Evolutionary conservation across 2,329 filamentous ascomycete species (phyloP), one percentile per base, ranked within the genome.

Genomic region (Ophiostoma sp.): DNA sequence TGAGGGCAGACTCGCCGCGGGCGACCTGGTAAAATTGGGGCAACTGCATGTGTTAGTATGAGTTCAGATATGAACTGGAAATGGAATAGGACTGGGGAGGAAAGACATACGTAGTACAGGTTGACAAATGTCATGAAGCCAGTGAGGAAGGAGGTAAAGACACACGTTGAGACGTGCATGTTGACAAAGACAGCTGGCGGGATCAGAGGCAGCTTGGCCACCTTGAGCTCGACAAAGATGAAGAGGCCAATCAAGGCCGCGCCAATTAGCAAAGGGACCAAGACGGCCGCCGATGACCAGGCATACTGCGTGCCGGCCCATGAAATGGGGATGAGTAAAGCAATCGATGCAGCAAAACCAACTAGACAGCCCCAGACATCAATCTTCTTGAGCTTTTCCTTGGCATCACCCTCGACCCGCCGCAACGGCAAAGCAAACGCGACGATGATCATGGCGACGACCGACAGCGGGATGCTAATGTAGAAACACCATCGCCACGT

Each of bases 281-380:
- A 88, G 0, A 89, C 85, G 83, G 89, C 84, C 0, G 88, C 82
- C 6, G 85, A 88, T 25, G 82, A 77, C 87, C 87, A 89, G 2
- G 82, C 79, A 74, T 88, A 89, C 72, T 88, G 88, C 0, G 85
- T 84, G 1, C 86, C 88, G 9, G 77, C 78, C 15, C 88, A 88
- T 2, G 89, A 90, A 12, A 92, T 85, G 0, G 90, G 89, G 63
- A 92, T 89, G n/a, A 92, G 82, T 2, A 92, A 76, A 15, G 91
- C 83, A 11, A 91, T 85, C 31, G 90, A 85, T 0, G 85, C 88
- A 8, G 85, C 80, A 0, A 87, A 87, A 5, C 85, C 86, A 1
- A 84, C 83, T 11, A 89, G 73, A 0, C 89, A 82, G 0, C 90
- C 90, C n/a, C 81, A 84, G 75, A 86, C 89, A 78, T 92, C 89